Evolutionary conservation across 345 rosid species (phyloP), one percentile per base, ranked within the genome.

Genomic region (Anastatica hierochuntica): DNA sequence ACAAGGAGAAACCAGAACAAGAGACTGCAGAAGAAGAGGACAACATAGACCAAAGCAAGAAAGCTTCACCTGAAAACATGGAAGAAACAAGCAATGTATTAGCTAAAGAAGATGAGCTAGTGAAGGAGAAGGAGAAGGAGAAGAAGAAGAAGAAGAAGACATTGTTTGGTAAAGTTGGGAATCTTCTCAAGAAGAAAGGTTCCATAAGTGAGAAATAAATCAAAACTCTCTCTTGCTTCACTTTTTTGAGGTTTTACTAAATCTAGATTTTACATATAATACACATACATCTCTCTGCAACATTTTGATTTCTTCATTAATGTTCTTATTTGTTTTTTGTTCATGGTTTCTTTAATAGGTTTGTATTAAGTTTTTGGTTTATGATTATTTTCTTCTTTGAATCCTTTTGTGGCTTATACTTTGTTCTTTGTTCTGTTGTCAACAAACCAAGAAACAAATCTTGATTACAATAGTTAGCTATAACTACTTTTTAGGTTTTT

Each of bases 61-160:
- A n/a, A n/a, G n/a, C n/a, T n/a, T n/a, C n/a, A n/a, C n/a, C n/a
- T n/a, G n/a, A n/a, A n/a, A 43, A 39, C 12, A 31, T 37, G 55
- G 23, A 10, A 7, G 45, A 64, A n/a, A 60, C 70, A 0, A 69
- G 77, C n/a, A n/a, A n/a, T n/a, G n/a, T n/a, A n/a, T n/a, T n/a
- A n/a, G n/a, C n/a, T n/a, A n/a, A n/a, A 33, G 85, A 74, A 21
- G 82, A 68, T 60, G 30, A 46, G 24, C 9, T 35, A 38, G 17
- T 58, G 50, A 38, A 43, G 44, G 65, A 50, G 45, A 29, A 51
- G 19, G 60, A 52, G 38, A 53, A 52, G 60, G n/a, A n/a, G n/a
- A n/a, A n/a, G n/a, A n/a, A n/a, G n/a, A 92, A 85, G 80, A 84
- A 87, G 78, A 90, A 79, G 75, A 92, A 88, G 62, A 90, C 90